Evolutionary conservation across 345 rosid species (phyloP).

Genomic region (Syzygium aqueum): DNA sequence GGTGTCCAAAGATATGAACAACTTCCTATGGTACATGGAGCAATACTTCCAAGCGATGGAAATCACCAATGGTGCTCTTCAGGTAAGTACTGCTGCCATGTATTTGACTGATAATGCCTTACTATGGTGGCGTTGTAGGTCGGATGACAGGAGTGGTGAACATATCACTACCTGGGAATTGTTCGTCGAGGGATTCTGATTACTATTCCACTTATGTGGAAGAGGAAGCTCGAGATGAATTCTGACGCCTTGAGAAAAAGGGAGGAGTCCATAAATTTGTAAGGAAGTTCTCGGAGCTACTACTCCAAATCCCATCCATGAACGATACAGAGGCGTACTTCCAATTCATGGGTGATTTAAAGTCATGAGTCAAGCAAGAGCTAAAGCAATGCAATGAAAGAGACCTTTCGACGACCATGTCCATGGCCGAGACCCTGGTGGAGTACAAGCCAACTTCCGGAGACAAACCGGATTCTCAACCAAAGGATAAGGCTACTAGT

Average conservation of each 20-base stretch:
- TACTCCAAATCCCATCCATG: background rate
- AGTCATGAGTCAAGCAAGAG: background rate
- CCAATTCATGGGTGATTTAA: background rate
- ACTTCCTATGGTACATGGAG: no score
- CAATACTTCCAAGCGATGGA: no score
- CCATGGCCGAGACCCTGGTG: background rate
- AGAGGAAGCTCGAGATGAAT: background rate
- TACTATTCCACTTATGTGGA: background rate
- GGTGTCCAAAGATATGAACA: no score
- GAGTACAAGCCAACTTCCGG: background rate
- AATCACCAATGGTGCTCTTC: no score
- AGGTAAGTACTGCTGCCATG: background rate
- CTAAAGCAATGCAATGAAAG: background rate
- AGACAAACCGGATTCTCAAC: background rate
- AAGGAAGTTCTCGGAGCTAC: background rate
- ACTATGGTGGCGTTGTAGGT: background rate
- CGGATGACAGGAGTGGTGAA: background rate
- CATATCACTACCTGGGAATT: background rate
- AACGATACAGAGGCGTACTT: background rate
- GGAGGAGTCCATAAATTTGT: background rate
- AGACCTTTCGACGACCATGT: background rate
- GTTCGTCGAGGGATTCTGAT: background rate
- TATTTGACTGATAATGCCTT: no score
- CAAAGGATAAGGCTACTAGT: background rate
- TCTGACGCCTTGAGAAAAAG: background rate